Evolutionary conservation across 2,329 filamentous ascomycete species (phyloP).

Genomic region (Ascocoryne sarcoides): DNA sequence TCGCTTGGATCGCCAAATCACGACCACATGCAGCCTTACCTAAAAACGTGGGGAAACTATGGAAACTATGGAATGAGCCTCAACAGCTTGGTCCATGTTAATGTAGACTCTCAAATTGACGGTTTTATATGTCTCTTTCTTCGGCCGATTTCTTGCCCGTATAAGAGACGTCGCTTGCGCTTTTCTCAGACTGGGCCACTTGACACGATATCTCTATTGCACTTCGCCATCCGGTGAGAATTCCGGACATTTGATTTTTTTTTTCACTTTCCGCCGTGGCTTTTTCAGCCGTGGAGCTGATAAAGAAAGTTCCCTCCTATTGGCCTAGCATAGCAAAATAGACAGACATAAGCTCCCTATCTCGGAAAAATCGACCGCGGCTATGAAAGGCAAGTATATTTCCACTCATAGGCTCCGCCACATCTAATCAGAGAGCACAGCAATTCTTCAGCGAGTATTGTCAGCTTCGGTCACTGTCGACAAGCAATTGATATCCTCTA

Average conservation of each 20-base stretch:
- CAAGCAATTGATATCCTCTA: conserved; percentile 79
- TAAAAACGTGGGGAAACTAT: conserved; percentile 1
- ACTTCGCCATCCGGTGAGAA: background rate
- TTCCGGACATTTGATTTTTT: background rate
- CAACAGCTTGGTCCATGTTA: too few relatives aligned
- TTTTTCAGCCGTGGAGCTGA: too few relatives aligned
- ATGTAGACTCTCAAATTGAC: too few relatives aligned
- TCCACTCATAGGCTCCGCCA: background rate
- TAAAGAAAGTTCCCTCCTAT: too few relatives aligned
- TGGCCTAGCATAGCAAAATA: too few relatives aligned
- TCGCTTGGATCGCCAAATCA: conserved; percentile 2
- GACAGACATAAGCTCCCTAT: too few relatives aligned
- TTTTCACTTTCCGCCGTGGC: background rate
- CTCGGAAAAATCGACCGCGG: too few relatives aligned
- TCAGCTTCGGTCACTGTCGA: conserved; percentile 96
- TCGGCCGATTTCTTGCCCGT: too few relatives aligned
- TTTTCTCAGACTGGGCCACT: too few relatives aligned
- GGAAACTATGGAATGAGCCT: too few relatives aligned
- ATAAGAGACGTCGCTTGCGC: background rate
- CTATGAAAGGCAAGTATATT: conserved; percentile 31
- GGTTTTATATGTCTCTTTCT: too few relatives aligned
- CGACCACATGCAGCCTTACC: background rate
- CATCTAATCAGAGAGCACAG: conserved; percentile 40
- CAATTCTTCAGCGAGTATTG: conserved; percentile 85
- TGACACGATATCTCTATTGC: too few relatives aligned